Evolutionary conservation across 345 rosid genomes (phyloP), one percentile per base, ranked within the genome.

Genomic region (Citrus mangshanensis): DNA sequence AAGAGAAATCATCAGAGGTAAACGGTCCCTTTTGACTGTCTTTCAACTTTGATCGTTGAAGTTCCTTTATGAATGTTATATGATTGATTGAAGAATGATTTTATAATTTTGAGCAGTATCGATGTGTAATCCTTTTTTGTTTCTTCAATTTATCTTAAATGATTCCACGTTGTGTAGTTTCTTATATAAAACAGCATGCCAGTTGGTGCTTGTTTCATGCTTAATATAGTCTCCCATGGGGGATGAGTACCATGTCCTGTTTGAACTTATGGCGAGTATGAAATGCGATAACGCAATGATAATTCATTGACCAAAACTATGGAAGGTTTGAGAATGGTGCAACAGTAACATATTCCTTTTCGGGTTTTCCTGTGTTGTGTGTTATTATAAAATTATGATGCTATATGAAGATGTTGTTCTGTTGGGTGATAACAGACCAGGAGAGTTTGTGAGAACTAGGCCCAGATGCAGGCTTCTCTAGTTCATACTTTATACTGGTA

Each of bases 1-100:
- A 72, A 63, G 88, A 85, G 76, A 89, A 84, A 80, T 90, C 93
- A 56, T 83, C 88, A 4, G 88, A 89, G 97, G 97, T 92, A 72
- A 76, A 37, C 49, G 59, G 25, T 77, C 24, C 64, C 32, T 49
- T 72, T 77, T 24, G 38, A 54, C 30, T 32, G 81, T 27, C 73
- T 27, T 19, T 68, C 27, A 42, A 72, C 75, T 71, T 37, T 37
- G 40, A 14, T 42, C 9, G 22, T 38, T 0, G 5, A n/a, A 9
- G 46, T 21, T 25, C 49, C 35, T 64, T 49, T 16, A 10, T 12
- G 34, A 62, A 64, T 30, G 51, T 19, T 49, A 6, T 30, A 28
- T 75, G 9, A 28, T 46, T 64, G 46, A 32, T 49, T 3, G 32
- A n/a, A 64, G 27, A 71, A 65, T 13, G 13, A 64, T 32, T 73